Base-by-base conservation (phyloP, 148 eudicot species). In the Chenopodium berlandieri region DNA sequence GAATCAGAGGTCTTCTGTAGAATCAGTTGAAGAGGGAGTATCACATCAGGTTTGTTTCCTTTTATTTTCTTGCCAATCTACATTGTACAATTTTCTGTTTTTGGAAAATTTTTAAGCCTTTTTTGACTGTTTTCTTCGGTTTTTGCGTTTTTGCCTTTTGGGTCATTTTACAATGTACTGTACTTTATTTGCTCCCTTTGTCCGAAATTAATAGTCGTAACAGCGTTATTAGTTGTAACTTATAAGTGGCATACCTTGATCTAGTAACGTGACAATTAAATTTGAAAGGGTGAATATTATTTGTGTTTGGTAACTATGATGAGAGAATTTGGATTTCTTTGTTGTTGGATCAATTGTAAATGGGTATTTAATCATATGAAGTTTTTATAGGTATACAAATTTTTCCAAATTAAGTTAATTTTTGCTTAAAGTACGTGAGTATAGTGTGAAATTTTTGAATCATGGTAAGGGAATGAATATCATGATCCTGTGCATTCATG, bases 1-100 rank as follows among this genome's bases (percentile, higher is more conserved):
- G 84, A 68, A 82, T 80, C 71, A 60, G 58, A 63, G n/a, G 2
- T 70, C 84, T n/a, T 71, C 76, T 70, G 7, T 82, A 4, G 84
- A 82, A 56, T 69, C 80, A 6, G 37, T 82, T 76, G 84, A 82
- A 56, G 76, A 70, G 54, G 80, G 76, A 5, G 56, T 69, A 7
- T 75, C 84, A 34, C 83, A 67, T 44, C 84, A 70, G 84, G 84
- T 67, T 7, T 9, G 62, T 56, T 52, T 22, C n/a, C 32, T 16
- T 37, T 40, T 68, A 2, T 17, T 73, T 10, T 16, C 4, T 60
- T 9, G 0, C 2, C 25, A 2, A 6, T 62, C 65, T 62, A 9
- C 65, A 20, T 62, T 62, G 23, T 22, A 62, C n/a, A 20, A 20
- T 23, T 62, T 62, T 20, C 25, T 22, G 0, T 62, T 20, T 62